A percentile compares a stretch with the other conserved stretches of the same genome.
Evolutionary conservation across 495 filamentous ascomycete genomes (phyloP).

Genomic region (Xylaria cubensis): DNA sequence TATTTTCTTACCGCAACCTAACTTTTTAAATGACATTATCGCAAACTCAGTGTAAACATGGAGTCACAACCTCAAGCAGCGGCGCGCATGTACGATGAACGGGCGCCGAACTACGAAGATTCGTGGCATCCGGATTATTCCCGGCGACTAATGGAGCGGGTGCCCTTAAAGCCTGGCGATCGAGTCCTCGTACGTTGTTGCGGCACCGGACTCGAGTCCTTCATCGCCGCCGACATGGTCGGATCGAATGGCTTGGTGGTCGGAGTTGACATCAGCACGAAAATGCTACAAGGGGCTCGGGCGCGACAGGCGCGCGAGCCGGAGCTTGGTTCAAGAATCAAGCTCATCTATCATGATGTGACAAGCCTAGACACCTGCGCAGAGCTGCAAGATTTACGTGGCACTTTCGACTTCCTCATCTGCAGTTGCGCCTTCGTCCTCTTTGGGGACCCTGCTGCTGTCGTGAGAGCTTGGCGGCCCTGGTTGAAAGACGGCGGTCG

Average conservation of each 20-base stretch:
- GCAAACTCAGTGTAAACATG: not conserved
- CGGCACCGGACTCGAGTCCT: not conserved
- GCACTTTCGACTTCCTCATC: not conserved
- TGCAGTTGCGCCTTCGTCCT: not conserved
- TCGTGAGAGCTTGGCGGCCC: not conserved
- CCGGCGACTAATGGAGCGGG: not conserved
- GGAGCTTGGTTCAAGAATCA: not conserved
- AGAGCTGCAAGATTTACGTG: not conserved
- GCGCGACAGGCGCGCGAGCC: not conserved
- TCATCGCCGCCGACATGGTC: not conserved
- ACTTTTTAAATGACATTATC: not conserved
- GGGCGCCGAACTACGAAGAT: not conserved
- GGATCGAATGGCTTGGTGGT: not conserved
- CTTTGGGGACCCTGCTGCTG: not conserved
- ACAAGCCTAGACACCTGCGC: not conserved
- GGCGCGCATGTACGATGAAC: not conserved
- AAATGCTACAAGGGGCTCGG: not conserved
- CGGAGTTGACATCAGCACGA: not conserved
- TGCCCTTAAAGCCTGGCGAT: not conserved
- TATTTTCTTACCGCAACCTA: not conserved
- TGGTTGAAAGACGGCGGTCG: not conserved
- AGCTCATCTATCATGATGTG: not conserved
- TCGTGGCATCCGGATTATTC: conserved; percentile 1
- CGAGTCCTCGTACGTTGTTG: not conserved
- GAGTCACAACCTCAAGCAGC: not conserved